Evolutionary conservation across 208 protist species (phyloP).

Genomic region (Trichomonas gallinae): DNA sequence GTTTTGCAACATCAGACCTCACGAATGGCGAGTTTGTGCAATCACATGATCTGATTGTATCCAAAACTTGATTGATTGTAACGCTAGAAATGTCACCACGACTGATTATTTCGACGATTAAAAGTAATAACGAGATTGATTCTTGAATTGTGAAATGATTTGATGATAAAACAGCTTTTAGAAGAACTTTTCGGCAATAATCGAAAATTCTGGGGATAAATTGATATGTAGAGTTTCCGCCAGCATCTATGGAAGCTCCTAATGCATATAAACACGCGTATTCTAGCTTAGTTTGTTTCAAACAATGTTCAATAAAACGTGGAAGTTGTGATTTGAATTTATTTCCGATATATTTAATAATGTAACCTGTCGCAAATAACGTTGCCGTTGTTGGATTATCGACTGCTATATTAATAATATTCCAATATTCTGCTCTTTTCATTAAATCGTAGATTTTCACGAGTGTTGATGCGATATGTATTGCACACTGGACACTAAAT

Average conservation of each 20-base stretch:
- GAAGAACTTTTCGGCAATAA: neutral
- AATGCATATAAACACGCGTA: neutral
- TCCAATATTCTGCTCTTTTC: neutral
- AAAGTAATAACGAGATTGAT: neutral
- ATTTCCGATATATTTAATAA: neutral
- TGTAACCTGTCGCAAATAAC: neutral
- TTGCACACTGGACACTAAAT: neutral
- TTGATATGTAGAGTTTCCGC: neutral
- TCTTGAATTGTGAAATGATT: neutral
- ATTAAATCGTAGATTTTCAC: neutral
- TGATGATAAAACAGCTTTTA: neutral
- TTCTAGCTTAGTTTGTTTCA: neutral
- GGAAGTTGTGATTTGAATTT: constrained; percentile 20
- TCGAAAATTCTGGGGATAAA: neutral
- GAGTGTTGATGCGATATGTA: neutral
- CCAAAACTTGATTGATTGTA: neutral
- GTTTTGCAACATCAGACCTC: neutral
- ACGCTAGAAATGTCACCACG: neutral
- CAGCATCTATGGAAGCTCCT: neutral
- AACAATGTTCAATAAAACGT: neutral
- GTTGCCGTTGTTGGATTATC: neutral
- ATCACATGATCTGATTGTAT: neutral
- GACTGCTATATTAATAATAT: neutral
- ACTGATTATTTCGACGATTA: neutral
- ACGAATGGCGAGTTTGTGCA: neutral